These are phyloP conservation scores for Tetrapisispora iriomotensis DNA, from an alignment of 805 yeast genomes.

Conservation along the genomic window DNA sequence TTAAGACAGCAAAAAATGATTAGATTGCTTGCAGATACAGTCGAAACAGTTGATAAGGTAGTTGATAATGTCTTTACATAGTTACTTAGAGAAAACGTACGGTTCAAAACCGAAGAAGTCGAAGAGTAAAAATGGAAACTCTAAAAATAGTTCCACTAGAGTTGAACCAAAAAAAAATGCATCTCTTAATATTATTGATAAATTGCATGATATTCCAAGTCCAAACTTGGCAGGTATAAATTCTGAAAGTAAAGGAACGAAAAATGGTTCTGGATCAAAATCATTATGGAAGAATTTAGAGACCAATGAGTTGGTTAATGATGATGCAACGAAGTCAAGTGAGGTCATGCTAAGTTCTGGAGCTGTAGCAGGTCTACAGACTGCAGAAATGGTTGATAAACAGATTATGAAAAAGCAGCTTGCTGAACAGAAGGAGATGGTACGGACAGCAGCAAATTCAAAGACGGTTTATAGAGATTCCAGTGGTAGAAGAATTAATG, in stretches of 20 bases:
- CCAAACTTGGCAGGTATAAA: slow-evolving; percentile 10
- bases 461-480: slow-evolving; percentile 52
- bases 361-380: slow-evolving; percentile 38
- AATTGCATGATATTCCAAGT: slow-evolving; percentile 7
- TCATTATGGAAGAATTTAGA: slow-evolving; percentile 23
- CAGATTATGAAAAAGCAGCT: slow-evolving; percentile 30
- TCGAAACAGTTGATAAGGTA: no score
- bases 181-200: slow-evolving; percentile 12
- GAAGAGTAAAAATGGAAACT: slow-evolving; percentile 23
- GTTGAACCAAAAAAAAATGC: not conserved
- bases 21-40: no score
- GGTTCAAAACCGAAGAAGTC: slow-evolving; percentile 21
- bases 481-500: slow-evolving; percentile 42
- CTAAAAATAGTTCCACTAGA: slow-evolving; percentile 8
- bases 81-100: slow-evolving; percentile 39
- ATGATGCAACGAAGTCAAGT: not conserved
- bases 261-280: not conserved
- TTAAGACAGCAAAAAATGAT: no score
- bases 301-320: slow-evolving; percentile 14
- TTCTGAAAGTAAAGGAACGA: no score
- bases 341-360: slow-evolving; percentile 22
- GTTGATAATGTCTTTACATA: slow-evolving; percentile 41
- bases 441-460: slow-evolving; percentile 5
- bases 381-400: slow-evolving; percentile 34
- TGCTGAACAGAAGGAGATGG: slow-evolving; percentile 10